Conservation (phyloP, 164 flowering plant species). For the Sedum album region DNA sequence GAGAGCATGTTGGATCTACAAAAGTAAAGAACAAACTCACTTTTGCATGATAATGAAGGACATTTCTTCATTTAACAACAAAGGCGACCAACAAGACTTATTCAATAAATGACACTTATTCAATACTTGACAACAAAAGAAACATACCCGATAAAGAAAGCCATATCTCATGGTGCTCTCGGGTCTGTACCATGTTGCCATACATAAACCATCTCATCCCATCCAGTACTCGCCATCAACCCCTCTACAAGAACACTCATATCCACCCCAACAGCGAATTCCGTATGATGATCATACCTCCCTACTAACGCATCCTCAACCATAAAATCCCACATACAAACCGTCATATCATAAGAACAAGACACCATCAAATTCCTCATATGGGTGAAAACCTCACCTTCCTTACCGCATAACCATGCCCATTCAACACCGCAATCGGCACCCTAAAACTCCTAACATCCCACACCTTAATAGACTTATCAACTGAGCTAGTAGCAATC, state of each 20-base stretch:
- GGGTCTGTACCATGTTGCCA: conserved; percentile 97
- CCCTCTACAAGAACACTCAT: conserved; percentile 97
- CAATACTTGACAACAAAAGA: not conserved
- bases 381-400: conserved; percentile 87
- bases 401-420: conserved; percentile 76
- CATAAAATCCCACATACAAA: conserved; percentile 81
- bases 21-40: not conserved
- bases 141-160: not conserved
- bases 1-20: not conserved
- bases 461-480: conserved; percentile 54
- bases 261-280: conserved; percentile 93
- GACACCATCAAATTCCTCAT: conserved; percentile 41
- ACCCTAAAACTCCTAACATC: conserved; percentile 41
- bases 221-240: too few species aligned
- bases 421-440: conserved; percentile 53
- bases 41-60: not conserved
- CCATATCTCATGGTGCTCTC: conserved; percentile 53
- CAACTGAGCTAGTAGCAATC: conserved; percentile 68
- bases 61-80: not conserved
- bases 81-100: not conserved
- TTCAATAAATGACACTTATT: not conserved
- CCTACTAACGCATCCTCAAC: conserved; percentile 76
- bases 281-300: conserved; percentile 89
- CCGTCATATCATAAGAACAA: conserved; percentile 91
- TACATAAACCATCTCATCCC: too few species aligned